Percentiles rank a stretch among this genome's conserved stretches.
These are phyloP conservation scores for Mycena maculata DNA, from an alignment of 768 basidiomycete species.

Conservation along the genomic window DNA sequence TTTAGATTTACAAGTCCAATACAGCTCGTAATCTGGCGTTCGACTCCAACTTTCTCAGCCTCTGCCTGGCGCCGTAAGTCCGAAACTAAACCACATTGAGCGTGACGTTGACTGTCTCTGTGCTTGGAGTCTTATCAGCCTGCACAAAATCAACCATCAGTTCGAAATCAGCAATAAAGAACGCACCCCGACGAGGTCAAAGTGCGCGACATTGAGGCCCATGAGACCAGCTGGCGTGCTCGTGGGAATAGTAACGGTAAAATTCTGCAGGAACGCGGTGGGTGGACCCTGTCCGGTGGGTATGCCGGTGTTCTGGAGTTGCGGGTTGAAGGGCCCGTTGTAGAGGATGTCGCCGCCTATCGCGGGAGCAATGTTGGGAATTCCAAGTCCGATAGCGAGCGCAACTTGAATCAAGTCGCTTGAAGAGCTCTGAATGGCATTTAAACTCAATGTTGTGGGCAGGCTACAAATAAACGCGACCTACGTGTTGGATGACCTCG, in stretches of 20 bases:
- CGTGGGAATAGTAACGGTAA: constrained; percentile 18
- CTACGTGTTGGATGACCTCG: constrained; percentile 22
- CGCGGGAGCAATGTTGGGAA: constrained; percentile 4
- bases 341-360: constrained; percentile 19
- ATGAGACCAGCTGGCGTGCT: constrained; percentile 10
- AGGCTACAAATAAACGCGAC: constrained; percentile 4
- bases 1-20: no score
- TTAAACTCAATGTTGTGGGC: constrained; percentile 1
- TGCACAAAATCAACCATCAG: constrained; percentile 15
- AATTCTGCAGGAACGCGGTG: constrained; percentile 16
- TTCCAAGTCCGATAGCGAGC: constrained; percentile 19
- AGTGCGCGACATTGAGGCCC: constrained; percentile 20
- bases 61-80: constrained; percentile 3
- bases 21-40: background rate
- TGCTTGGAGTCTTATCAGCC: background rate
- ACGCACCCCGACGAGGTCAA: constrained; percentile 12
- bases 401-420: constrained; percentile 8
- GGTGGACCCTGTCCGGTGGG: constrained; percentile 5
- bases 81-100: constrained; percentile 22
- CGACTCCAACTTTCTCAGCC: constrained; percentile 5
- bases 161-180: constrained; percentile 13
- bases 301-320: constrained; percentile 12
- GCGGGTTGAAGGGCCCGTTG: constrained; percentile 21
- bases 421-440: constrained; percentile 3
- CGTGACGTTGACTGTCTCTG: constrained; percentile 15